These are phyloP conservation scores for Aspergillus clavatus DNA, from an alignment of 2,329 filamentous ascomycete species.

Conservation along the genomic window DNA sequence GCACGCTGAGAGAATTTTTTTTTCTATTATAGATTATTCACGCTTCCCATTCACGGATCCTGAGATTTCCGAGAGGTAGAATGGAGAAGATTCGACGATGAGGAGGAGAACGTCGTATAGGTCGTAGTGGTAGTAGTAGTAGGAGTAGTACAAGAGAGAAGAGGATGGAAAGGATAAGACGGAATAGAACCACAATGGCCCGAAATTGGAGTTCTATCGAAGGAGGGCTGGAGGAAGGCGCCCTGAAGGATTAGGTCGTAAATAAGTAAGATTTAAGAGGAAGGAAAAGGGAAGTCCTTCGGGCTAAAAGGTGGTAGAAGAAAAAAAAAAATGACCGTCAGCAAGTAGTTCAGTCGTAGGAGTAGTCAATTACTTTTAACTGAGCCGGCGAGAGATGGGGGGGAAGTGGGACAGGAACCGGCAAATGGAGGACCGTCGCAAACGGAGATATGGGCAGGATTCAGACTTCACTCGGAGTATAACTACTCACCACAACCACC, in stretches of 20 bases:
- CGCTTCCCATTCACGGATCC: constrained; percentile 19
- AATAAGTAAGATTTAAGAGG: neutral
- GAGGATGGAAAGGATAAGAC: neutral
- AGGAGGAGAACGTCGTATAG: neutral
- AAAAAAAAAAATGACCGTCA: constrained; percentile 4
- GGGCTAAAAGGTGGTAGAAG: neutral
- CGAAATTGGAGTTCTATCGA: neutral
- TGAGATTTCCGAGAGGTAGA: constrained; percentile 4
- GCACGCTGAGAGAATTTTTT: no score
- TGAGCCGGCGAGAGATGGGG: neutral
- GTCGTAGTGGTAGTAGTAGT: no score
- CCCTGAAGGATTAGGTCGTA: constrained; percentile 1
- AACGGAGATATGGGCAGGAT: neutral
- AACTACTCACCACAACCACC: neutral
- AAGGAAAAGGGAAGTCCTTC: neutral
- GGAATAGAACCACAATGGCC: constrained; percentile 1
- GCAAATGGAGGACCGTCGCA: neutral
- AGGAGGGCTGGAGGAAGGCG: neutral
- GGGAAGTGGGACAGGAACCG: neutral
- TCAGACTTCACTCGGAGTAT: no score
- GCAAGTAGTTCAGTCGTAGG: neutral
- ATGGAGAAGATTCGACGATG: neutral
- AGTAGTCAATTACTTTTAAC: neutral
- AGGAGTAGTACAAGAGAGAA: constrained; percentile 1
- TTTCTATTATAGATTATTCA: constrained; percentile 25